phyloP scores from a whole-genome alignment of 2,329 filamentous ascomycete genomes.

The Colletotrichum noveboracense region DNA sequence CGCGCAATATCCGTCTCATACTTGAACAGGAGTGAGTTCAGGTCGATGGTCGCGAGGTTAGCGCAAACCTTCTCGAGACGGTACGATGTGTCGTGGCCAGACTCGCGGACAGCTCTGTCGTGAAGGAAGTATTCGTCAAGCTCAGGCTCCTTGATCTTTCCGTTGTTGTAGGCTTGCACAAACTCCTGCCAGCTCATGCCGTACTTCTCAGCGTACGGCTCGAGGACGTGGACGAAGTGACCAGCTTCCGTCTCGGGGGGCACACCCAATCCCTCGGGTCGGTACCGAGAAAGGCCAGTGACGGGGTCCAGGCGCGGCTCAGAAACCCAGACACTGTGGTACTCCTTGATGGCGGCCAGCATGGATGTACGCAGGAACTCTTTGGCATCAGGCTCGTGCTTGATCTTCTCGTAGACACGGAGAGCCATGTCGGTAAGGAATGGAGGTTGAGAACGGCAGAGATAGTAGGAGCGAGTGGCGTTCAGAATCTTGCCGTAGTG shows the following conservation, averaged over 20 bases:
- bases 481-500: constrained; percentile 99
- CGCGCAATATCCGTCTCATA: constrained; percentile 94
- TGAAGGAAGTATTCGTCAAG: constrained; percentile 96
- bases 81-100: constrained; percentile 95
- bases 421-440: constrained; percentile 98
- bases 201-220: constrained; percentile 84
- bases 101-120: constrained; percentile 93
- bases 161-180: constrained; percentile 85
- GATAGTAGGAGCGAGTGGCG: constrained; percentile 94
- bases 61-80: constrained; percentile 88
- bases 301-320: constrained; percentile 78
- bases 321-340: constrained; percentile 85
- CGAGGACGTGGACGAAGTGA: constrained; percentile 84
- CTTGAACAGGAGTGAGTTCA: constrained; percentile 95
- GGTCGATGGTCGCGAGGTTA: constrained; percentile 88
- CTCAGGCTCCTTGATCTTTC: constrained; percentile 79
- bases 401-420: constrained; percentile 91
- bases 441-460: constrained; percentile 91
- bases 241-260: constrained; percentile 89
- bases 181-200: constrained; percentile 84
- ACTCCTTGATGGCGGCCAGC: constrained; percentile 95
- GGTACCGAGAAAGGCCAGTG: constrained; percentile 84
- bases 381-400: constrained; percentile 77
- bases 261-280: constrained; percentile 82
- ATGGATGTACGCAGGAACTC: constrained; percentile 84